These are phyloP conservation scores for Panicum virgatum DNA, from an alignment of 202 grass and related monocot genomes.

Conservation along the genomic window DNA sequence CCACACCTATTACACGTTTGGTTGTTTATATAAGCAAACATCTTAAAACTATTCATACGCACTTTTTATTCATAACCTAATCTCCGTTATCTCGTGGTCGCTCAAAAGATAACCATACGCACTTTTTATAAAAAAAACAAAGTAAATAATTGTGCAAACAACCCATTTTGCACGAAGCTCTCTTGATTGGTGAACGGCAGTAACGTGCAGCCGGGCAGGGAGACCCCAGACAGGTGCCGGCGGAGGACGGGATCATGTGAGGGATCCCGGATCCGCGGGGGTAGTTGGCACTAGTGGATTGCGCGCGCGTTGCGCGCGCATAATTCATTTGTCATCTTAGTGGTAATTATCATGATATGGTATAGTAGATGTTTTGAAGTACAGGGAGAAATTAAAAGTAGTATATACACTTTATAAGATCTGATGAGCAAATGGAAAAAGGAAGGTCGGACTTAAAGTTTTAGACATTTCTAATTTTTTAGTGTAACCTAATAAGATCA, in stretches of 20 bases:
- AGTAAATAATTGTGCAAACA: not conserved
- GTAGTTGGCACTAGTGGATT: slow-evolving; percentile 51
- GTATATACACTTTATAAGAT: too few species aligned
- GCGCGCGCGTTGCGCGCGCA: too few species aligned
- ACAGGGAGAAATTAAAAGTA: too few species aligned
- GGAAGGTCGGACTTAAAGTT: too few species aligned
- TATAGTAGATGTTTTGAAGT: too few species aligned
- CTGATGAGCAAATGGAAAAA: too few species aligned
- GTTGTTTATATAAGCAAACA: not conserved
- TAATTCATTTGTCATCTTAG: too few species aligned
- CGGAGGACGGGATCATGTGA: not conserved
- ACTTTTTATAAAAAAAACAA: not conserved
- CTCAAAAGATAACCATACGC: not conserved
- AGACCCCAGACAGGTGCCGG: not conserved
- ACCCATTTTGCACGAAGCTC: not conserved
- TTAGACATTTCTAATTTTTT: too few species aligned
- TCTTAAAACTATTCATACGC: not conserved
- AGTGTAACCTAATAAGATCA: too few species aligned
- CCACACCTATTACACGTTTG: not conserved
- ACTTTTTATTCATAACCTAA: not conserved
- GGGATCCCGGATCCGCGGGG: not conserved
- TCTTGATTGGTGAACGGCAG: not conserved
- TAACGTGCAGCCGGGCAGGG: not conserved
- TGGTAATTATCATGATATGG: too few species aligned
- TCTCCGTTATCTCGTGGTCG: not conserved